Percentiles rank a stretch among this genome's conserved stretches.
Conservation (phyloP, 192 early-diverging fungal species). For the Diversispora epigaea region DNA sequence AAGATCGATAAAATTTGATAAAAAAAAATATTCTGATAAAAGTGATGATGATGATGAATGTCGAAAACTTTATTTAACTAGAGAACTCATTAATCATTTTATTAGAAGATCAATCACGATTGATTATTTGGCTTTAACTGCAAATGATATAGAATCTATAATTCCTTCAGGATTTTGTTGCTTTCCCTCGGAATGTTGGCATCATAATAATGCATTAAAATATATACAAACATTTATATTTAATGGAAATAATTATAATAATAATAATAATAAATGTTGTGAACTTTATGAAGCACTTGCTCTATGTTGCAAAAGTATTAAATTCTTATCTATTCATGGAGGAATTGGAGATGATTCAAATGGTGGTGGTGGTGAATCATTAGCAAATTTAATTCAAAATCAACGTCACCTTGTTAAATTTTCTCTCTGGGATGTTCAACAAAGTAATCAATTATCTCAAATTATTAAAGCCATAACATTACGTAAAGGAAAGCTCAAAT, state of each 20-base stretch:
- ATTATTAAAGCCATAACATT: background rate
- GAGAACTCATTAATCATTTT: slow-evolving; percentile 5
- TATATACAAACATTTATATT: slow-evolving; percentile 9
- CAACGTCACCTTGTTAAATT: slow-evolving; percentile 7
- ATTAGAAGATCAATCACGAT: background rate
- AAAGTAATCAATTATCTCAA: background rate
- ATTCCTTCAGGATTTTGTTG: background rate
- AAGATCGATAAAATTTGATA: background rate
- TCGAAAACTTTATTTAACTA: background rate
- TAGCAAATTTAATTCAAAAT: slow-evolving; percentile 10
- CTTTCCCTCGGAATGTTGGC: background rate
- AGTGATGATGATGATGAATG: background rate
- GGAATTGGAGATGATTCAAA: background rate
- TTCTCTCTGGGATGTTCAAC: slow-evolving; percentile 1
- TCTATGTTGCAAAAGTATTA: background rate
- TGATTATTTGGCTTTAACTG: background rate
- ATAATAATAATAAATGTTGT: no score
- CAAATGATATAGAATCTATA: background rate
- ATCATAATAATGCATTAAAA: background rate
- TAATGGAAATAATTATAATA: background rate
- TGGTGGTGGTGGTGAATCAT: background rate
- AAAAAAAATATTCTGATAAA: background rate
- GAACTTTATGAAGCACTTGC: background rate
- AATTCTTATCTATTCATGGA: slow-evolving; percentile 4
- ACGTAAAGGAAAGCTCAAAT: background rate